These are phyloP conservation scores for Russula lepida DNA, from an alignment of 768 basidiomycete genomes.

Conservation along the genomic window DNA sequence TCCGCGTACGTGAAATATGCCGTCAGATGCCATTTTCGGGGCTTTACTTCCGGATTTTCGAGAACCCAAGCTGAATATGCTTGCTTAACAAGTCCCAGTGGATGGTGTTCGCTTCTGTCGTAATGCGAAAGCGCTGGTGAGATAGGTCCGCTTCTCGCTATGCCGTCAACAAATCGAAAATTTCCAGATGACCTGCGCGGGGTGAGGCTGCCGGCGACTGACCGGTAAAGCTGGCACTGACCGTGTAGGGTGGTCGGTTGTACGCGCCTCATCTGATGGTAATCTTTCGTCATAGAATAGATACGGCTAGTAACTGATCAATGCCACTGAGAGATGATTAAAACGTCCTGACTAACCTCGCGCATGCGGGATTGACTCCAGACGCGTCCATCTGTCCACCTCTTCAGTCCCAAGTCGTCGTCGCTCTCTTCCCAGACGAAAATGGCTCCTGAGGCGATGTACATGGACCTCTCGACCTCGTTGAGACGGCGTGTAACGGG, in stretches of 20 bases:
- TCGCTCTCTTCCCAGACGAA: slow-evolving; percentile 68
- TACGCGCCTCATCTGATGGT: slow-evolving; percentile 36
- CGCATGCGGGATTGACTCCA: slow-evolving; percentile 65
- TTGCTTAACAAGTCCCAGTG: slow-evolving; percentile 56
- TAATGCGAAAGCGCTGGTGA: slow-evolving; percentile 51
- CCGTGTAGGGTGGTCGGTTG: slow-evolving; percentile 33
- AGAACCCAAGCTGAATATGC: slow-evolving; percentile 62
- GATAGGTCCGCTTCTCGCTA: slow-evolving; percentile 39
- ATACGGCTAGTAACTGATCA: slow-evolving; percentile 40
- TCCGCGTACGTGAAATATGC: slow-evolving; percentile 37
- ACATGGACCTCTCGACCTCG: slow-evolving; percentile 47
- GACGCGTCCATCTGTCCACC: slow-evolving; percentile 65
- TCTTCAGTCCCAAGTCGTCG: slow-evolving; percentile 53
- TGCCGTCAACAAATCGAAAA: slow-evolving; percentile 48
- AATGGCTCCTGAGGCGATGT: slow-evolving; percentile 51
- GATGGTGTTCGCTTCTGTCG: slow-evolving; percentile 45
- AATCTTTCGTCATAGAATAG: slow-evolving; percentile 61
- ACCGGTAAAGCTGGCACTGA: slow-evolving; percentile 23
- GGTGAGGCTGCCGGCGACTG: slow-evolving; percentile 3
- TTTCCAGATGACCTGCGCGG: slow-evolving; percentile 22
- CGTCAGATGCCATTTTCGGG: slow-evolving; percentile 61
- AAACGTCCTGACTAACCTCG: slow-evolving; percentile 32
- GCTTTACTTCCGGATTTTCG: slow-evolving; percentile 35
- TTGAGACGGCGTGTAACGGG: slow-evolving; percentile 50
- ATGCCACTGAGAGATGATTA: background rate